Evolutionary conservation across 2,329 filamentous ascomycete species (phyloP), one percentile per base, ranked within the genome.

Genomic region (Sporothrix pseudoabietina): DNA sequence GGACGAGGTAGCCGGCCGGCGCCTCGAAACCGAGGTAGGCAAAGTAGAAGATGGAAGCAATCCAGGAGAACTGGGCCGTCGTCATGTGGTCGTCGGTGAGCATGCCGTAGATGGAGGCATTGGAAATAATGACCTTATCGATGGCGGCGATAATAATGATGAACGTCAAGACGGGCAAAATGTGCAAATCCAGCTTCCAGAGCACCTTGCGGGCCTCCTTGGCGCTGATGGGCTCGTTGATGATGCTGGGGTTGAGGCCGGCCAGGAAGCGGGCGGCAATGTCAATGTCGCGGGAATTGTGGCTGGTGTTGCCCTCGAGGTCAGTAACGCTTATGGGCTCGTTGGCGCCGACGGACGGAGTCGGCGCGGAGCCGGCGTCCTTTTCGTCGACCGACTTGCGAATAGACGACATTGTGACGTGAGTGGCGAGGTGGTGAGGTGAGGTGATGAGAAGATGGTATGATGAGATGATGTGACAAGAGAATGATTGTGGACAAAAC

Each of bases 31-130:
- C 78, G 4, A 80, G 77, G 66, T 79, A 80, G 4, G 78, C 79
- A 22, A 80, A 77, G 73, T 80, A 80, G 75, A 80, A 80, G n/a
- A 80, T 76, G 14, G 78, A 77, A 26, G 78, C 79, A 32, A 80
- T 73, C n/a, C 78, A 73, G 9, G 68, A 66, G 69, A 78, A 80
- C 54, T 80, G 78, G 69, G 78, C 77, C 22, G 76, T 75, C 1
- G 73, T 77, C 63, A 80, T 22, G 26, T 72, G 35, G 30, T 30
- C 8, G 55, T 74, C 73, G 9, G 19, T 72, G 9, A 47, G 61
- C 69, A 74, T 68, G 54, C 73, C 73, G 22, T 69, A 74, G 69
- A 74, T 61, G 54, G 73, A 71, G 8, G 73, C 73, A 63, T 74
- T 72, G 14, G 54, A 65, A 5, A 74, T 69, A 19, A 70, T 72